Evolutionary conservation across 495 filamentous ascomycete genomes (phyloP), one percentile per base, ranked within the genome.

Genomic region (Penicillium waksmanii): DNA sequence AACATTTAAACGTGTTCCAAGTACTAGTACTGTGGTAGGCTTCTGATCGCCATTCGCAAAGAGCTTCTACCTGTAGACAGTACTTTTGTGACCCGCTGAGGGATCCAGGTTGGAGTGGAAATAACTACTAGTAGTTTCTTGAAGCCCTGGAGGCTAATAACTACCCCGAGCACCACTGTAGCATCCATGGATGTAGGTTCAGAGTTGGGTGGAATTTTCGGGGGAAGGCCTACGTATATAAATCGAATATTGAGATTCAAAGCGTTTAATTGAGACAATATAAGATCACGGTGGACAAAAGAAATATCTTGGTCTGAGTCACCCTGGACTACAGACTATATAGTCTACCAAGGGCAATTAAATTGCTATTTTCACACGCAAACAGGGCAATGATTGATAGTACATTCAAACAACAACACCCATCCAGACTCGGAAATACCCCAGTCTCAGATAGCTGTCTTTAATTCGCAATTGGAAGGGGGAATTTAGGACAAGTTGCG

Each of bases 401-500:
- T 71, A 71, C 68, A 71, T 69, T 71, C 68, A 71, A 71, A 71
- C 66, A 51, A 60, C 60, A 54, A 63, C 57, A 52, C 36, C 62
- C 57, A 61, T 51, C 48, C 40, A 47, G 35, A 38, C 33, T 50
- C 50, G 33, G 36, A 35, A 53, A 57, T 33, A 36, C 40, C 49
- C 18, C 25, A 51, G 40, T 27, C 51, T 62, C 35, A 53, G 52
- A 53, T 48, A 54, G 63, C 52, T 42, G 55, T 71, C 63, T 66
- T 64, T 66, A 57, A 66, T 59, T 61, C 65, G 62, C 65, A 63
- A 60, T 58, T 49, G 38, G 53, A 62, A 50, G 46, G 56, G 42
- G 38, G 23, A 65, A 59, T 46, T 70, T 73, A 79, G 56, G 69
- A 85, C 56, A 80, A 70, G 78, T 93, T 96, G 73, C 94, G 87